Evolutionary conservation across 192 early-diverging fungal species (phyloP).

Genomic region (Anaeromyces robustus): DNA sequence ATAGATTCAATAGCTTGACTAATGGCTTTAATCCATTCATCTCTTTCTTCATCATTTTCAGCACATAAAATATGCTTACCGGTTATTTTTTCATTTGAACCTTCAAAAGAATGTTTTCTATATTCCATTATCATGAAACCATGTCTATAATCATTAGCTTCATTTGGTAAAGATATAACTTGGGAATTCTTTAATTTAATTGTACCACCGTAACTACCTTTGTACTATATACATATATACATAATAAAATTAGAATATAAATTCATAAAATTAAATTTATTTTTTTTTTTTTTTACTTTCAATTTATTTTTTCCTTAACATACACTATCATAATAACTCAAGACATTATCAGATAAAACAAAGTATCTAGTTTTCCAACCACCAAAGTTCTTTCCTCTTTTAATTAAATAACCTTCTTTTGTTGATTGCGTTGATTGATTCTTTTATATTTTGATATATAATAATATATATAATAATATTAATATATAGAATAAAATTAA

Average conservation of each 20-base stretch:
- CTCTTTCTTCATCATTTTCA: constrained; percentile 73
- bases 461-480: too few relatives aligned
- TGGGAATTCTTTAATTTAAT: constrained; percentile 64
- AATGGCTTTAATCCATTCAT: constrained; percentile 64
- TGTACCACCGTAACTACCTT: constrained; percentile 47
- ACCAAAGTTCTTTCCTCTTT: constrained; percentile 92
- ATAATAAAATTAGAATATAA: background rate
- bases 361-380: constrained; percentile 91
- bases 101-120: constrained; percentile 13
- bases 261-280: background rate
- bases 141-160: constrained; percentile 57
- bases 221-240: constrained; percentile 29
- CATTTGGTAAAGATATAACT: constrained; percentile 21
- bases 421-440: background rate
- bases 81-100: background rate
- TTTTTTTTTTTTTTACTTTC: background rate
- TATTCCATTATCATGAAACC: constrained; percentile 76
- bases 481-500: too few relatives aligned
- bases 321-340: constrained; percentile 74
- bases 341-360: constrained; percentile 39
- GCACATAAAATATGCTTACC: constrained; percentile 65
- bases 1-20: background rate
- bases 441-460: too few relatives aligned
- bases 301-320: background rate
- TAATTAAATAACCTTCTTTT: constrained; percentile 79